phyloP scores from a whole-genome alignment of 2,329 filamentous ascomycete species.

The Pyrenochaeta sp. region DNA sequence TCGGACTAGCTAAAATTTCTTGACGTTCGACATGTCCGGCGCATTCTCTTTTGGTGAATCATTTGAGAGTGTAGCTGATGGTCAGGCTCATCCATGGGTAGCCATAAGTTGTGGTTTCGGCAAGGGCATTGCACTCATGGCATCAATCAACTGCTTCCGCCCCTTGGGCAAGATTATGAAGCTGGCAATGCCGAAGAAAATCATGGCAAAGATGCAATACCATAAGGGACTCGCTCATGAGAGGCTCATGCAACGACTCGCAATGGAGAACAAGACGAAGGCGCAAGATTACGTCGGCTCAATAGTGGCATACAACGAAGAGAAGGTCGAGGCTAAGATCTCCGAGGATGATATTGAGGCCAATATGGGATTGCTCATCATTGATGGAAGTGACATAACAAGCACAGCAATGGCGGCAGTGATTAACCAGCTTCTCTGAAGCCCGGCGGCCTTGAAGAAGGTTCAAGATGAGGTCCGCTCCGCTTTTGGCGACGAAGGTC shows the following conservation, averaged over 20 bases:
- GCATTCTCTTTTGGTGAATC: slow-evolving; percentile 62
- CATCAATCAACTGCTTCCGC: slow-evolving; percentile 36
- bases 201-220: slow-evolving; percentile 24
- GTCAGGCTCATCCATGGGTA: slow-evolving; percentile 44
- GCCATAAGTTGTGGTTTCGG: slow-evolving; percentile 34
- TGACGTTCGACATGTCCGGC: slow-evolving; percentile 41
- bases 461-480: slow-evolving; percentile 25
- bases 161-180: slow-evolving; percentile 23
- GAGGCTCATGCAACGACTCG: slow-evolving; percentile 35
- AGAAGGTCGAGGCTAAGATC: slow-evolving; percentile 27
- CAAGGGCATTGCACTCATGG: slow-evolving; percentile 28
- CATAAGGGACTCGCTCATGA: slow-evolving; percentile 24
- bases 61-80: slow-evolving; percentile 33
- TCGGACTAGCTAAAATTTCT: slow-evolving; percentile 24
- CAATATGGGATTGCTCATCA: slow-evolving; percentile 46
- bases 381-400: slow-evolving; percentile 52
- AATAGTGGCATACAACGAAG: slow-evolving; percentile 34
- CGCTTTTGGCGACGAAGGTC: slow-evolving; percentile 19
- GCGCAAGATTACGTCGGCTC: slow-evolving; percentile 35
- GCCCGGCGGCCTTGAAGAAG: slow-evolving; percentile 13
- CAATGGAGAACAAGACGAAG: slow-evolving; percentile 37
- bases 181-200: slow-evolving; percentile 13
- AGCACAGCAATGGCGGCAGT: slow-evolving; percentile 46
- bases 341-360: slow-evolving; percentile 44
- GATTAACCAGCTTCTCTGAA: slow-evolving; percentile 38